Evolutionary conservation across 345 rosid species (phyloP).

Genomic region (Eucalyptus marginata): DNA sequence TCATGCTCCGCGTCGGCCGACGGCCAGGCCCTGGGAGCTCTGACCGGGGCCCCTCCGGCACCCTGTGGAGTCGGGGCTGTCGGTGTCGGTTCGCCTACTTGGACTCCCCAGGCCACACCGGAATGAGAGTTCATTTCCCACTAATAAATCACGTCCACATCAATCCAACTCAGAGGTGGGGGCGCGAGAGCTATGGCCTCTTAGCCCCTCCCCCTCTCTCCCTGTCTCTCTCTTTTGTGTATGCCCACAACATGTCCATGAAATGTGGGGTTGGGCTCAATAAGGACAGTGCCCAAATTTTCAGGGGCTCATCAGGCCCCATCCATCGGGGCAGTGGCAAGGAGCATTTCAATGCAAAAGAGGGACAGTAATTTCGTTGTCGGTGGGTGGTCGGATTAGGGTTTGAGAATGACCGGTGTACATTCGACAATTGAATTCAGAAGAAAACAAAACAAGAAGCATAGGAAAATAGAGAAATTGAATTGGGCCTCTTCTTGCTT

Average conservation of each 20-base stretch:
- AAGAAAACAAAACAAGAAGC: neutral
- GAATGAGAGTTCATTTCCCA: neutral
- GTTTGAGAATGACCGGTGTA: neutral
- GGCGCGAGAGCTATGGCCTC: neutral
- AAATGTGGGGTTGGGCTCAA: constrained; percentile 22
- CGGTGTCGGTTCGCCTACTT: neutral
- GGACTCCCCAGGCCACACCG: neutral
- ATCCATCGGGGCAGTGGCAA: neutral
- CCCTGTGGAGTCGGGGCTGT: neutral
- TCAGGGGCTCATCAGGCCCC: constrained; percentile 21
- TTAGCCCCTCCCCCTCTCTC: neutral
- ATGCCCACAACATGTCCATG: neutral
- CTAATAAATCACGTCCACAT: neutral
- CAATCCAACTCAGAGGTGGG: neutral
- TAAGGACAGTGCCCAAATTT: constrained; percentile 31
- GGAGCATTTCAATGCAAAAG: neutral
- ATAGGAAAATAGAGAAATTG: neutral
- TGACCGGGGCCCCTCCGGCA: neutral
- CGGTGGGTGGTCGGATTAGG: constrained; percentile 28
- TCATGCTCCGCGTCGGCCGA: neutral
- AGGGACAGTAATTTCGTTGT: constrained; percentile 3
- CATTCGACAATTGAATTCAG: neutral
- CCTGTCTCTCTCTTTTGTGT: neutral
- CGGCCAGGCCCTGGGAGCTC: neutral
- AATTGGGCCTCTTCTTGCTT: neutral